Conservation (phyloP, 1,139 yeast species). For the Arxiozyma slooffiae region DNA sequence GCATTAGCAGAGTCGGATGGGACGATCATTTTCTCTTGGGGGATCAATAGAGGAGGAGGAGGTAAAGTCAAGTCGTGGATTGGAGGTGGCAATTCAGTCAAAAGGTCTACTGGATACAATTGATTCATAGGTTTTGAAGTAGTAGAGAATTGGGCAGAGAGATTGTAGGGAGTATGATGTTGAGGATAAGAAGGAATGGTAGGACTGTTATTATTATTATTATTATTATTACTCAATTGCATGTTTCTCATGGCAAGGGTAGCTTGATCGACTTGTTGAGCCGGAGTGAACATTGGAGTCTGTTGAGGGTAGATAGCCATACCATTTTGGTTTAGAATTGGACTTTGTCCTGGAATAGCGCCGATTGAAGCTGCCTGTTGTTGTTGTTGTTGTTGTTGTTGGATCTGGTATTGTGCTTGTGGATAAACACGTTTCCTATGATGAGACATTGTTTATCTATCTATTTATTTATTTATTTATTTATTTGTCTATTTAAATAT, state of each 20-base stretch:
- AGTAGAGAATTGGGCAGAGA: too few relatives aligned
- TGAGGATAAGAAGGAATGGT: too few relatives aligned
- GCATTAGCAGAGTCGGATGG: constrained; percentile 63
- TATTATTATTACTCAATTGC: constrained; percentile 25
- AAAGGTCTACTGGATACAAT: constrained; percentile 74
- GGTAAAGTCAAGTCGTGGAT: constrained; percentile 74
- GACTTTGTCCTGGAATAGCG: neutral
- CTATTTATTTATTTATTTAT: too few relatives aligned
- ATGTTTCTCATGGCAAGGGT: constrained; percentile 21
- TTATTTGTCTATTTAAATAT: too few relatives aligned
- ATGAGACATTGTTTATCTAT: constrained; percentile 32
- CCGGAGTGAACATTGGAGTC: constrained; percentile 7
- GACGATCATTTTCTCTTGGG: constrained; percentile 42
- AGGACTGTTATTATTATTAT: constrained; percentile 15
- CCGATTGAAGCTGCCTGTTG: constrained; percentile 18
- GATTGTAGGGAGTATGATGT: too few relatives aligned
- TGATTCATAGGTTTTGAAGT: constrained; percentile 60
- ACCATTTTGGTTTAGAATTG: constrained; percentile 3
- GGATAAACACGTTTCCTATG: constrained; percentile 36
- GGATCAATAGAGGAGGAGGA: constrained; percentile 85
- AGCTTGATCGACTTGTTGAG: constrained; percentile 21
- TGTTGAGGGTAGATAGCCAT: constrained; percentile 24
- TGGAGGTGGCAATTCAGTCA: constrained; percentile 80
- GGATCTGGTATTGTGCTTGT: constrained; percentile 31
- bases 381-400: too few relatives aligned